Percentiles rank a stretch among this genome's conserved stretches.
Evolutionary conservation across 2,329 filamentous ascomycete species (phyloP).

Genomic region (Pseudogymnoascus sp.): DNA sequence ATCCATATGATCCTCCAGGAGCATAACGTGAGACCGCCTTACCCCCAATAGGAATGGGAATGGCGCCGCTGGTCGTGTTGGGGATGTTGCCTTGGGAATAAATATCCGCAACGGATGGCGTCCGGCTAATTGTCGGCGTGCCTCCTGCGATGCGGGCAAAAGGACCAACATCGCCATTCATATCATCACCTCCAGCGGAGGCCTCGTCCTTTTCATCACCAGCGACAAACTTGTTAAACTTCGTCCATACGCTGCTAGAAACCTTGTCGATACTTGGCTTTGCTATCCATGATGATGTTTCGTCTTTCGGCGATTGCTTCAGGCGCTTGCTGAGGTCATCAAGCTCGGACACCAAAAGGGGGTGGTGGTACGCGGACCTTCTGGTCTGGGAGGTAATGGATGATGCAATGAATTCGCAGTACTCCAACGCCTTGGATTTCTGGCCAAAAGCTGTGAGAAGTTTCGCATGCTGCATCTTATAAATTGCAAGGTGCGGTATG

Average conservation of each 20-base stretch:
- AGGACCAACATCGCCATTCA: constrained; percentile 58
- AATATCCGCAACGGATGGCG: constrained; percentile 68
- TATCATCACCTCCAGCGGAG: constrained; percentile 48
- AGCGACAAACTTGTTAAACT: constrained; percentile 93
- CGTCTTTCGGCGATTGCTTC: constrained; percentile 77
- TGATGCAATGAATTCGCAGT: constrained; percentile 75
- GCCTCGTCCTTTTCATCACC: constrained; percentile 73
- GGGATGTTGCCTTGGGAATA: constrained; percentile 32
- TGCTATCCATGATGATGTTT: constrained; percentile 79
- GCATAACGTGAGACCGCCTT: constrained; percentile 28
- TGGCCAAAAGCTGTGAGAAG: constrained; percentile 77
- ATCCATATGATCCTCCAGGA: constrained; percentile 22
- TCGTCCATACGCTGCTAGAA: constrained; percentile 80
- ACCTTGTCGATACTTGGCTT: constrained; percentile 96
- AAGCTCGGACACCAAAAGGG: constrained; percentile 63
- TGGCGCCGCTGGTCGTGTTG: constrained; percentile 26
- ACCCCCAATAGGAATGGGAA: constrained; percentile 15
- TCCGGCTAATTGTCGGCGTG: constrained; percentile 66
- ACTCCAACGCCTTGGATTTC: constrained; percentile 75
- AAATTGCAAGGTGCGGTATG: constrained; percentile 77
- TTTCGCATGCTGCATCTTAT: constrained; percentile 85
- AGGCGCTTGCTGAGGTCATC: constrained; percentile 80
- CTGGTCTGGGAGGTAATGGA: constrained; percentile 75
- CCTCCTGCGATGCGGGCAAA: constrained; percentile 77
- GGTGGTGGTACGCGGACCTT: constrained; percentile 79